Evolutionary conservation across 345 rosid genomes (phyloP), one percentile per base, ranked within the genome.

Genomic region (Viola odorata): DNA sequence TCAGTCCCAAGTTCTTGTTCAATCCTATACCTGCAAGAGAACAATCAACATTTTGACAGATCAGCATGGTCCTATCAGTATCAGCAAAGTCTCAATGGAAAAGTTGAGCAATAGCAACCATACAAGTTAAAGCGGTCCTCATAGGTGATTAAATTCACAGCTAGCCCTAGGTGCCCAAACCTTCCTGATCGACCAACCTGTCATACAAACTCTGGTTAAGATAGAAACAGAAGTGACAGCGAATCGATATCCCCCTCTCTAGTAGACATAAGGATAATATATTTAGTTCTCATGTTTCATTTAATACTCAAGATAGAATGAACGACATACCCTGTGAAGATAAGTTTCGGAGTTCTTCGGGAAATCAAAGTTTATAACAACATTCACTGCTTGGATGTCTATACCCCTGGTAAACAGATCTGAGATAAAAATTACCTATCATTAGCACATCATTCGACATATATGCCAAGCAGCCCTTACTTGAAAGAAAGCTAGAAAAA

Each of bases 1-100:
- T 95, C 96, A 50, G 98, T 95, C 41, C 99, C 99, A 62, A 95
- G 98, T 78, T 95, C 99, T 76, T 91, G 99, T 74, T 95, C 99
- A 72, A 92, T 95, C 88, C 96, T 90, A 71, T 95, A 95, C 96
- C 99, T 95, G 95, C 69, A 58, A 8, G 39, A 15, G 16, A 7
- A 15, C n/a, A n/a, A 66, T 38, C n/a, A 36, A 14, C 13, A 3
- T 40, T 37, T 57, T 11, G 17, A 40, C 10, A 62, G 11, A 38
- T 39, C 44, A 62, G 48, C 14, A 32, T 16, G 54, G 49, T 53
- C 55, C 14, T 16, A 58, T 37, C 14, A 17, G 53, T 50, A 64
- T 23, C 39, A 36, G 54, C 40, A 60, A 54, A 39, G 32, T 15
- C 17, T 36, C 32, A 37, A 52, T n/a, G 10, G 0, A 40, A 40